Evolutionary conservation across 768 basidiomycete genomes (phyloP), one percentile per base, ranked within the genome.

Genomic region (Punctularia strigosozonata): DNA sequence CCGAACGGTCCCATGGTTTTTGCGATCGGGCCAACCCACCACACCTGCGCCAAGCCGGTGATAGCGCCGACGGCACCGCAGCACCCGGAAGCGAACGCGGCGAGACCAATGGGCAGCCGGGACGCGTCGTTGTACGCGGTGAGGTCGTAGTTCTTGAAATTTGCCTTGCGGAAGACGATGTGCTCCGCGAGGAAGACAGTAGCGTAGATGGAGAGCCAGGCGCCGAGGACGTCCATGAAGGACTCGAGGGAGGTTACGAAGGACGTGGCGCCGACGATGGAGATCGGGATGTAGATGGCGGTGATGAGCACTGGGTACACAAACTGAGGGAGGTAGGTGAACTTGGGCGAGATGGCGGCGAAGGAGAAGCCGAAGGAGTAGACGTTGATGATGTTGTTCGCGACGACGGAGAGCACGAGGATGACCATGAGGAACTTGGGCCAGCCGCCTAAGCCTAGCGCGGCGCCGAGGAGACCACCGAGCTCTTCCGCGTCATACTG

Each of bases 381-480:
- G 37, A 60, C 57, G 46, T 58, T 59, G 37, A 54, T 50, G 37
- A 54, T 53, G 48, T 52, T 34, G 18, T 34, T 34, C 10, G 33
- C 33, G 8, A 34, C 33, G 33, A 34, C 20, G 8, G 33, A 34
- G 8, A 34, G 19, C 10, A 10, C 33, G 10, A 71, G 59, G 25
- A 69, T 36, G 39, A 68, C 62, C 28, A 68, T 55, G 39, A 66
- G 57, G 56, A 71, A 71, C 22, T 61, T 59, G n/a, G 66, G 67
- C 37, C 61, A 62, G 6, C 62, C 62, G 24, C 60, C 56, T 49
- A 65, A 55, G 8, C 58, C 38, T 18, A 69, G 54, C 2, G 59
- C 56, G 15, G 63, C 64, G 12, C 59, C 59, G 43, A 73, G 50
- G 3, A 73, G 59, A 7, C 68, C 69, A 25, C 71, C 71, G 28